Conservation (phyloP, 805 yeast species). For the Zygoascus ofunaensis region DNA sequence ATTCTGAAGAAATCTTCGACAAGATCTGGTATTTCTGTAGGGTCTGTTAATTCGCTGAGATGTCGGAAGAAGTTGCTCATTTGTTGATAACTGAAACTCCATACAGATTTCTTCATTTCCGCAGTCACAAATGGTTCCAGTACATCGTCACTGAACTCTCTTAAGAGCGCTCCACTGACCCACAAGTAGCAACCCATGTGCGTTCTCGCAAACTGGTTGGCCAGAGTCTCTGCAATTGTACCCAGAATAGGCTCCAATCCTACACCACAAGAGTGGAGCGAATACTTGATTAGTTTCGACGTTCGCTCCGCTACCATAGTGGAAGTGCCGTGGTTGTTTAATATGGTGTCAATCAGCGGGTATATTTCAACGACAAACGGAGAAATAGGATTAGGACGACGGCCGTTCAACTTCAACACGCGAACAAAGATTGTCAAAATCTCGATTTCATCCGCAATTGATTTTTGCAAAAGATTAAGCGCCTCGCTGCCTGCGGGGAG, state of each 20-base stretch:
- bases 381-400: slow-evolving; percentile 41
- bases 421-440: slow-evolving; percentile 51
- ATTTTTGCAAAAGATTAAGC: slow-evolving; percentile 24
- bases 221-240: slow-evolving; percentile 56
- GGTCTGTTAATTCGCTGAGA: slow-evolving; percentile 36
- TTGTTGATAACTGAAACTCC: slow-evolving; percentile 67
- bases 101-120: slow-evolving; percentile 49
- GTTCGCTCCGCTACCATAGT: slow-evolving; percentile 64
- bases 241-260: slow-evolving; percentile 52
- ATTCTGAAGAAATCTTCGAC: slow-evolving; percentile 82
- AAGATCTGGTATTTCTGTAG: slow-evolving; percentile 47
- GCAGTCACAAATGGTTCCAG: slow-evolving; percentile 34
- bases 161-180: slow-evolving; percentile 70
- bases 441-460: slow-evolving; percentile 68
- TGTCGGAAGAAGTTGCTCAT: slow-evolving; percentile 44
- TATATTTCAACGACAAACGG: slow-evolving; percentile 45
- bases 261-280: slow-evolving; percentile 53
- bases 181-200: slow-evolving; percentile 78
- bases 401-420: slow-evolving; percentile 34
- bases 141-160: slow-evolving; percentile 46
- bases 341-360: slow-evolving; percentile 45
- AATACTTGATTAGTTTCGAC: slow-evolving; percentile 55
- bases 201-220: slow-evolving; percentile 58
- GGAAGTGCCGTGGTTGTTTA: slow-evolving; percentile 49
- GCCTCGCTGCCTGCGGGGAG: slow-evolving; percentile 28